phyloP scores from a whole-genome alignment of 1,284 basidiomycete genomes.

The Austroboletus novae-zelandiae region DNA sequence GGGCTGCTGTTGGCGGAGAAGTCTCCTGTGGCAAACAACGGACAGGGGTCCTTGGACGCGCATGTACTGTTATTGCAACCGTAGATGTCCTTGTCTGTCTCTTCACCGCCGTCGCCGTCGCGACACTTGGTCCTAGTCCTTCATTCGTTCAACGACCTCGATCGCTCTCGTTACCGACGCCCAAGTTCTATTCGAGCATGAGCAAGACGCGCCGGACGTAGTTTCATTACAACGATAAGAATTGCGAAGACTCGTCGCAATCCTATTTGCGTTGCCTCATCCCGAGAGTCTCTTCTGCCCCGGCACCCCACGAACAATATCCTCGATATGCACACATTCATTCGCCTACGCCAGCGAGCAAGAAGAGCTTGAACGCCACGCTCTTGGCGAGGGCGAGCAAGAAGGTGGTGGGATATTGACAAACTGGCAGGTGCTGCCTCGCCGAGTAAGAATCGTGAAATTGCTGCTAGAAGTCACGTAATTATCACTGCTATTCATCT shows the following conservation, averaged over 20 bases:
- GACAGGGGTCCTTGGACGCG: slow-evolving; percentile 13
- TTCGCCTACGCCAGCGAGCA: slow-evolving; percentile 5
- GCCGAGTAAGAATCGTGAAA: no score
- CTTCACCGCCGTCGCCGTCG: slow-evolving; percentile 8
- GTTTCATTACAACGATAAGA: slow-evolving; percentile 9
- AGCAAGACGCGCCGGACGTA: slow-evolving; percentile 17
- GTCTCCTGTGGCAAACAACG: background rate
- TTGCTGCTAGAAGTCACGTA: no score
- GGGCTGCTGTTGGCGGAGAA: slow-evolving; percentile 5
- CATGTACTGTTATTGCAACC: slow-evolving; percentile 32
- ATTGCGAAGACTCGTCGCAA: slow-evolving; percentile 29
- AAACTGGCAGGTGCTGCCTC: no score
- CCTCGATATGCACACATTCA: slow-evolving; percentile 30
- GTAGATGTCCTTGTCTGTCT: slow-evolving; percentile 16
- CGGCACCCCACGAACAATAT: slow-evolving; percentile 21
- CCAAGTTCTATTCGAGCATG: background rate
- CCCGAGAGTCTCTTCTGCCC: slow-evolving; percentile 25
- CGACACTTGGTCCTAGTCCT: slow-evolving; percentile 9
- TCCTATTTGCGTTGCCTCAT: slow-evolving; percentile 29
- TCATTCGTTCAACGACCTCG: slow-evolving; percentile 24
- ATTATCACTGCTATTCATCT: no score
- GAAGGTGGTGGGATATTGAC: slow-evolving; percentile 11
- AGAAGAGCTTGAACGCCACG: slow-evolving; percentile 14
- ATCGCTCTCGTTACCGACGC: slow-evolving; percentile 21
- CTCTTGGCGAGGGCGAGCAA: slow-evolving; percentile 15